Base-by-base conservation (phyloP, 2,329 filamentous ascomycete species). In the Sporothrix variecibatus region DNA sequence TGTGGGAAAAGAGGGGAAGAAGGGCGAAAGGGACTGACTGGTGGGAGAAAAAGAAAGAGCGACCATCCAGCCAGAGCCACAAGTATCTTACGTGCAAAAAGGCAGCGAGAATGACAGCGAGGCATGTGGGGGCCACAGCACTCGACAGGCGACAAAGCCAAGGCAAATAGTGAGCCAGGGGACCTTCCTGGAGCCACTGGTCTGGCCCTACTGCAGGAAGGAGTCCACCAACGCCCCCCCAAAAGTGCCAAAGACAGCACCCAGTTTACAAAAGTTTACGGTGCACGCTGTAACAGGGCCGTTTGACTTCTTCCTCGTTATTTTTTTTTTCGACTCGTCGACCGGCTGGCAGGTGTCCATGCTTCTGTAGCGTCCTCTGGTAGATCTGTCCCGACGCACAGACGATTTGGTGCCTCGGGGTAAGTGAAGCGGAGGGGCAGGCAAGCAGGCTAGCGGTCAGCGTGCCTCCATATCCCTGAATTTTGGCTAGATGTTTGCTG, bases 41-140 rank as follows among this genome's bases (percentile, higher is more conserved):
- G 34, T 34, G 34, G 34, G 34, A 34, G 34, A 34, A 34, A 8
- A 34, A 34, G 17, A 31, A 28, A 53, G 28, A 20, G 12, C 7
- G 28, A 2, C 23, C 7, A 71, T 4, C 38, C n/a, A 31, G 46
- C 20, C 38, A 23, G 1, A 28, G 20, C n/a, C n/a, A 12, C 2
- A 72, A 65, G 71, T 75, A 71, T 60, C 65, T 49, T 28, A 20
- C 20, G 28, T 6, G 43, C 43, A 62, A 72, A 74, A 73, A 74
- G 74, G 58, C 12, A 71, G 74, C 75, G 75, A 76, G 72, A 75
- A 67, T 73, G 74, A 69, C 72, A 75, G 75, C 75, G 75, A 76
- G 60, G 38, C 28, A 69, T 69, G 67, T 69, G 67, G 67, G 65
- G 46, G 46, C 20, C 11, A 38, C 43, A 34, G 43, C 43, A 69